These are phyloP conservation scores for Russula brevipes DNA, from an alignment of 768 basidiomycete genomes.

Conservation along the genomic window DNA sequence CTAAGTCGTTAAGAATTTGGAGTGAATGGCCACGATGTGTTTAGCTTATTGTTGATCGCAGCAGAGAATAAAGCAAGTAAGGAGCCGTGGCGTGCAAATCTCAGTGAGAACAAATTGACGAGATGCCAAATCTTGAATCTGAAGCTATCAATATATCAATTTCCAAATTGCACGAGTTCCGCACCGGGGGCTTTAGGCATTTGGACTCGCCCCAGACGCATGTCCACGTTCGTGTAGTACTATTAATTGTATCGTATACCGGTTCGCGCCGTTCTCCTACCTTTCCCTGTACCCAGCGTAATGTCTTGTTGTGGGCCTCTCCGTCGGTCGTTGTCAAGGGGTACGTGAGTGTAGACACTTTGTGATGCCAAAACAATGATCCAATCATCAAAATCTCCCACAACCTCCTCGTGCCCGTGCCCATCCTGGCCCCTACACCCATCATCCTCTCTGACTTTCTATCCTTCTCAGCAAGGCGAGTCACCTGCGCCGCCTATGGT, in stretches of 20 bases:
- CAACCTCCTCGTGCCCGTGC: not conserved
- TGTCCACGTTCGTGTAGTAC: not conserved
- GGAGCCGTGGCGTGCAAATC: too few species aligned
- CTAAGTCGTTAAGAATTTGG: too few species aligned
- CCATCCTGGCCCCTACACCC: not conserved
- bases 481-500: slow-evolving; percentile 1
- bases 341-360: not conserved
- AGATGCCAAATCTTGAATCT: too few species aligned
- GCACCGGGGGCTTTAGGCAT: not conserved
- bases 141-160: too few species aligned
- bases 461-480: not conserved
- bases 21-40: too few species aligned
- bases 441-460: not conserved
- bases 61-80: too few species aligned
- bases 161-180: not conserved
- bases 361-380: slow-evolving; percentile 5
- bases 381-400: not conserved
- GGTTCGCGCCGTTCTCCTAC: not conserved
- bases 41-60: too few species aligned
- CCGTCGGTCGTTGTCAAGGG: slow-evolving; percentile 11
- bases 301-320: not conserved
- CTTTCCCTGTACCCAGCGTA: not conserved
- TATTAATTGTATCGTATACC: not conserved
- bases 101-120: too few species aligned
- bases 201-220: not conserved